Conservation (phyloP, 805 yeast species). For the Suhomyces prunicola region DNA sequence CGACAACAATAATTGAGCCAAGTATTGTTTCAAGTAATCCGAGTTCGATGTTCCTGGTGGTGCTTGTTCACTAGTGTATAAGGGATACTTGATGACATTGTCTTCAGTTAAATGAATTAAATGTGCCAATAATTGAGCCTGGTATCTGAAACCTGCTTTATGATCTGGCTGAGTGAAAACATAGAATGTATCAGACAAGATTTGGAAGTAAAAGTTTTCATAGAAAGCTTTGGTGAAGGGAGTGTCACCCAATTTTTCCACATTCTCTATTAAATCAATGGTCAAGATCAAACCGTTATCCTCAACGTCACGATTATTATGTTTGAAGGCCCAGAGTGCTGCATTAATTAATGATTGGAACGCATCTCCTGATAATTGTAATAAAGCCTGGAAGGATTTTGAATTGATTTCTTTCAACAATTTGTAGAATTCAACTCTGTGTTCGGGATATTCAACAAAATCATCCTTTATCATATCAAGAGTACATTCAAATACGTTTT, state of each 20-base stretch:
- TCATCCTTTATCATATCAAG: conserved; percentile 93
- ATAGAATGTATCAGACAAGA: conserved; percentile 85
- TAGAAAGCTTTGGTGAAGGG: conserved; percentile 83
- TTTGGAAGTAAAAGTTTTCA: conserved; percentile 82
- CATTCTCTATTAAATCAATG: conserved; percentile 78
- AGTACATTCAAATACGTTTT: conserved; percentile 91
- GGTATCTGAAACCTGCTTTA: conserved; percentile 90
- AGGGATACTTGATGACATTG: conserved; percentile 68
- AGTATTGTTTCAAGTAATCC: conserved; percentile 71
- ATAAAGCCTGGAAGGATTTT: conserved; percentile 79
- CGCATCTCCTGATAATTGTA: conserved; percentile 86
- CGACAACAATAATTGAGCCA: conserved; percentile 73
- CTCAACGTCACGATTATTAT: conserved; percentile 95
- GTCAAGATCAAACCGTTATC: conserved; percentile 84
- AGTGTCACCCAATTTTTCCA: conserved; percentile 67
- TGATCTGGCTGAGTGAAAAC: conserved; percentile 97
- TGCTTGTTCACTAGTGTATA: conserved; percentile 77
- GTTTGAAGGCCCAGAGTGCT: conserved; percentile 97
- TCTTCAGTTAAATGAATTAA: conserved; percentile 80
- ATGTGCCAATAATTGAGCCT: conserved; percentile 78
- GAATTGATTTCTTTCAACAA: conserved; percentile 82
- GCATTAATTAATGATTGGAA: conserved; percentile 90
- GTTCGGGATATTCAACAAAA: conserved; percentile 96
- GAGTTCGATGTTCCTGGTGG: conserved; percentile 83
- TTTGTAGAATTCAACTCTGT: conserved; percentile 93